A percentile compares a stretch with the other conserved stretches of the same genome.
These are phyloP conservation scores for Fraxinus anomala DNA, from an alignment of 257 asterid species.

Conservation along the genomic window DNA sequence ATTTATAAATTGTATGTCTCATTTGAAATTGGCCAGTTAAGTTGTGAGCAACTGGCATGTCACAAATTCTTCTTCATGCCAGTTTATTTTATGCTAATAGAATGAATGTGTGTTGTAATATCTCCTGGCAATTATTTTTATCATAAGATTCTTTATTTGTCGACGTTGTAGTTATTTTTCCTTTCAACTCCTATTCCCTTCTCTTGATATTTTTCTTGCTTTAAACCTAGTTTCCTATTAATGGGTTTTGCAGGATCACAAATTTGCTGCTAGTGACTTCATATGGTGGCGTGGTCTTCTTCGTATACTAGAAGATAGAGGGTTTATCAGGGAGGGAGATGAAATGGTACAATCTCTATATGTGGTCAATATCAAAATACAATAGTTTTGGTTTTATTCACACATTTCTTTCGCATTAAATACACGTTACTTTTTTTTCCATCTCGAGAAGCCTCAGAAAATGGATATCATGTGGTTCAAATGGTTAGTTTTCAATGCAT, in stretches of 20 bases:
- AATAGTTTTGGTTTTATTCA: constrained; percentile 5
- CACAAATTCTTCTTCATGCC: not conserved
- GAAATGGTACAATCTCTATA: constrained; percentile 52
- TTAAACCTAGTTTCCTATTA: constrained; percentile 15
- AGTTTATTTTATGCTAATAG: not conserved
- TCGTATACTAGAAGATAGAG: constrained; percentile 67
- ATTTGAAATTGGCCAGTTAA: not conserved
- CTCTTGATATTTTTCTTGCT: constrained; percentile 1
- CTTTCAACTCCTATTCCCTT: constrained; percentile 13
- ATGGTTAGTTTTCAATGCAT: not conserved
- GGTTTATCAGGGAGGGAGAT: constrained; percentile 59
- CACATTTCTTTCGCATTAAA: constrained; percentile 12
- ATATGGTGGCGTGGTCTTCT: constrained; percentile 81
- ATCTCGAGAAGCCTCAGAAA: not conserved
- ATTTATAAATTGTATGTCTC: not conserved
- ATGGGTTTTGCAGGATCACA: constrained; percentile 45
- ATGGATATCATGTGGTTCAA: not conserved
- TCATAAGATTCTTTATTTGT: constrained; percentile 4
- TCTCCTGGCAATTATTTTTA: not conserved
- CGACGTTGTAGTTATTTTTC: not conserved
- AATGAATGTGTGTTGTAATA: not conserved
- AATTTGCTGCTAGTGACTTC: constrained; percentile 58
- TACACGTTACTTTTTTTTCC: not conserved
- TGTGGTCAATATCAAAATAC: not conserved
- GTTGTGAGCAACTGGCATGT: constrained; percentile 6